A percentile compares a stretch with the other conserved stretches of the same genome.
Evolutionary conservation across 495 filamentous ascomycete genomes (phyloP).

Genomic region (Aspergillus sclerotioniger): DNA sequence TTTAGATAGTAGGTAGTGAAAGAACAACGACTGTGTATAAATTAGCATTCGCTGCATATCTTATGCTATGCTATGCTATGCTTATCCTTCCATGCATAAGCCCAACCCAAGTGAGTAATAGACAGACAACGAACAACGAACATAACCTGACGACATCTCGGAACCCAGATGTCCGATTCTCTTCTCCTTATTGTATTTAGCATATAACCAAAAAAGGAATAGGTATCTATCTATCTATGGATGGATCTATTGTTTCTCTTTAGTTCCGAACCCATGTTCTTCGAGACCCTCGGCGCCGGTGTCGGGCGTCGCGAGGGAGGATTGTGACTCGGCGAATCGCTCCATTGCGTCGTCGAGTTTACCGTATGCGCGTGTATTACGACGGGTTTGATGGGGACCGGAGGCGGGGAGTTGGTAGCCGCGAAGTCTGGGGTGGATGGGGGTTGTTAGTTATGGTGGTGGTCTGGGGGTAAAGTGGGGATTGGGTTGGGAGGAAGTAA

Average conservation of each 20-base stretch:
- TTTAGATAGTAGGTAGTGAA: no score
- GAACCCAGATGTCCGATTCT: no score
- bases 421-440: slow-evolving; percentile 50
- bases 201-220: no score
- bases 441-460: slow-evolving; percentile 10
- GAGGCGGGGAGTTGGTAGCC: slow-evolving; percentile 81
- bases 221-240: not conserved
- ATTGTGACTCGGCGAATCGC: slow-evolving; percentile 50
- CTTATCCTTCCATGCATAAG: not conserved
- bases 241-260: slow-evolving; percentile 16
- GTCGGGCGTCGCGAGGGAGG: slow-evolving; percentile 47
- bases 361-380: slow-evolving; percentile 66
- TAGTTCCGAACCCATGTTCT: slow-evolving; percentile 61
- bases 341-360: slow-evolving; percentile 50
- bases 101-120: no score
- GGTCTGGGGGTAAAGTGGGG: not conserved
- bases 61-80: slow-evolving; percentile 1
- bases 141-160: no score
- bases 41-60: no score
- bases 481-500: slow-evolving; percentile 1
- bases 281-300: slow-evolving; percentile 54
- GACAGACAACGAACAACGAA: no score
- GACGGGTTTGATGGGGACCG: slow-evolving; percentile 60
- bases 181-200: no score
- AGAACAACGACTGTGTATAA: no score